Base-by-base conservation (phyloP, 768 basidiomycete genomes). In the Boletus tylopilopsis region DNA sequence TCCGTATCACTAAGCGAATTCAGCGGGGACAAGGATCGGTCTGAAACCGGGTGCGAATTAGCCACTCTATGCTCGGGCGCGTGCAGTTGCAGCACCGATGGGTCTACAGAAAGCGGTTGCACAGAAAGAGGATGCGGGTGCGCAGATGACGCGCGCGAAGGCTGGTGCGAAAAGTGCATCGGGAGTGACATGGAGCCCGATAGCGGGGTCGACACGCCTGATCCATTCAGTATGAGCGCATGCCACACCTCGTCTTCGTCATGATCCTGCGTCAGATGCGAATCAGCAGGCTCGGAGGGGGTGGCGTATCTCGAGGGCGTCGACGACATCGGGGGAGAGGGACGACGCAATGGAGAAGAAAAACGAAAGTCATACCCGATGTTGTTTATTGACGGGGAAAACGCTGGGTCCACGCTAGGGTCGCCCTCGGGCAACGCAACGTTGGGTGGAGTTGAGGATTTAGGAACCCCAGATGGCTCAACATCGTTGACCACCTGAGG, bases 161-260 rank as follows among this genome's bases (percentile, higher is more conserved):
- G 27, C n/a, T 21, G 18, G 24, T 30, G 36, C 32, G 51, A 57
- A 9, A 44, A 19, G 12, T 45, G 23, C 29, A 21, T 41, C 16
- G 22, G 40, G 13, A 36, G n/a, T 18, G 51, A 19, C 0, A 24
- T 5, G 6, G 46, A 21, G 16, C 21, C 43, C 11, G 32, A 38
- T 8, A 19, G 7, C 0, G 56, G 55, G 16, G 59, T 56, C 21
- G 54, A 55, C n/a, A 44, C 32, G 12, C 45, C 43, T 13, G 64
- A 59, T 5, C n/a, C 21, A 5, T n/a, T 41, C 5, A 38, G 27
- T 38, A 62, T 21, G n/a, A 66, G 63, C 16, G 55, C 34, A 32
- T n/a, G 47, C 56, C 45, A 51, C 6, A 63, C 57, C 19, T 61
- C 64, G 9, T 55, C 53, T 33, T 67, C 61, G 12, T 63, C 29